phyloP scores from a whole-genome alignment of 1,284 basidiomycete genomes.

The Ustilago bromivora region DNA sequence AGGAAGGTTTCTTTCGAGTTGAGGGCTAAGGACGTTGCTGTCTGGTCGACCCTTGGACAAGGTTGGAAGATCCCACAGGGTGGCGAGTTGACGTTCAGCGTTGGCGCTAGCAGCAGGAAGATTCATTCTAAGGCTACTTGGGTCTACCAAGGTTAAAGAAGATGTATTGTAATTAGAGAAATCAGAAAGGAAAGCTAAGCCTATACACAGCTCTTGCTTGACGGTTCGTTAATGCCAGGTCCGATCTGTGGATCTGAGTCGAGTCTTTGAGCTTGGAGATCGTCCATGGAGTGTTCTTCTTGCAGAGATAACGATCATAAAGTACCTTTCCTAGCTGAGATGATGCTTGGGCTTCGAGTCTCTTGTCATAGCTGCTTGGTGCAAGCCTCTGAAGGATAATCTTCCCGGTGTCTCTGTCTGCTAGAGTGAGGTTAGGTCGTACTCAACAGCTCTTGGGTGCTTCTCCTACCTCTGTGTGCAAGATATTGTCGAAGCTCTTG shows the following conservation, averaged over 20 bases:
- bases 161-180: not conserved
- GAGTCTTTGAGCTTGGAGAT: not conserved
- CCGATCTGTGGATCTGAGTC: not conserved
- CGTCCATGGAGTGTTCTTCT: not conserved
- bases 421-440: constrained; percentile 1
- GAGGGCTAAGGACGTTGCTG: constrained; percentile 43
- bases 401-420: not conserved
- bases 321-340: not conserved
- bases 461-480: not conserved
- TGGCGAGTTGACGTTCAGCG: constrained; percentile 29
- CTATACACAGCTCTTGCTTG: not conserved
- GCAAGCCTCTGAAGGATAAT: constrained; percentile 4
- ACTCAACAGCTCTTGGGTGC: not conserved
- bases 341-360: not conserved
- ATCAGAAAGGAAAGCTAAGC: not conserved
- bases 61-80: constrained; percentile 46
- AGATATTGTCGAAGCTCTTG: not conserved
- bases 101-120: constrained; percentile 27
- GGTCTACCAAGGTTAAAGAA: constrained; percentile 8
- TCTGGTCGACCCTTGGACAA: constrained; percentile 38
- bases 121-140: constrained; percentile 22
- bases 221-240: not conserved
- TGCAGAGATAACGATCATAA: constrained; percentile 2
- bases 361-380: constrained; percentile 2
- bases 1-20: constrained; percentile 42